A percentile compares a stretch with the other conserved stretches of the same genome.
phyloP scores from a whole-genome alignment of 371 early-diverging fungal genomes.

The Coemansia sp. region DNA sequence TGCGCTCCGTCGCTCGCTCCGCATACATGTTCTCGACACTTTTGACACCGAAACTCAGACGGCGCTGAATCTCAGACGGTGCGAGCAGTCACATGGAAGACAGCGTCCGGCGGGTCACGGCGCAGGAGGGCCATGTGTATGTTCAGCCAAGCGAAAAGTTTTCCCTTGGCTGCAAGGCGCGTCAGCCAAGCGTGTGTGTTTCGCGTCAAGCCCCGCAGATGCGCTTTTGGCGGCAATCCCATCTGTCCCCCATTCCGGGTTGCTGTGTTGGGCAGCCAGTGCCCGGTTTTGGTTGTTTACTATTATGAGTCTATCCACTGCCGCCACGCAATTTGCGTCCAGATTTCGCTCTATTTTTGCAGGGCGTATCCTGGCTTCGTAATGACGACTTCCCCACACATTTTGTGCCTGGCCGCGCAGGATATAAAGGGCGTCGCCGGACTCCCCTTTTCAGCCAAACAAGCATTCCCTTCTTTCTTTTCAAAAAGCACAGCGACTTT shows the following conservation, averaged over 20 bases:
- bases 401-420: slow-evolving; percentile 7
- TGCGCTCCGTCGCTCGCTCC: not conserved
- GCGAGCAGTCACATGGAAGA: not conserved
- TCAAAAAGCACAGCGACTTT: slow-evolving; percentile 9
- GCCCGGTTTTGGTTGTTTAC: not conserved
- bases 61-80: not conserved
- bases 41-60: not conserved
- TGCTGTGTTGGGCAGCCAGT: not conserved
- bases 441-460: not conserved
- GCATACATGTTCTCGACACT: not conserved
- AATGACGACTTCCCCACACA: slow-evolving; percentile 2
- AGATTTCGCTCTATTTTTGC: slow-evolving; percentile 7
- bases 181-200: not conserved
- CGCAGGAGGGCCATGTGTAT: not conserved
- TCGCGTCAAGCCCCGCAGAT: slow-evolving; percentile 3
- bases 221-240: slow-evolving; percentile 10
- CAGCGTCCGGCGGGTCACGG: not conserved
- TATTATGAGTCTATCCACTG: not conserved
- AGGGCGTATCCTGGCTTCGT: not conserved
- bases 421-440: not conserved
- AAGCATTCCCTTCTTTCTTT: slow-evolving; percentile 11
- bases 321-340: slow-evolving; percentile 13
- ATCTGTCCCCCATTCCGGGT: slow-evolving; percentile 13
- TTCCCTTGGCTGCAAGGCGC: not conserved
- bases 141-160: slow-evolving; percentile 3